phyloP scores from a whole-genome alignment of 352 stramenopile genomes.

The Phytophthora podocarpi region DNA sequence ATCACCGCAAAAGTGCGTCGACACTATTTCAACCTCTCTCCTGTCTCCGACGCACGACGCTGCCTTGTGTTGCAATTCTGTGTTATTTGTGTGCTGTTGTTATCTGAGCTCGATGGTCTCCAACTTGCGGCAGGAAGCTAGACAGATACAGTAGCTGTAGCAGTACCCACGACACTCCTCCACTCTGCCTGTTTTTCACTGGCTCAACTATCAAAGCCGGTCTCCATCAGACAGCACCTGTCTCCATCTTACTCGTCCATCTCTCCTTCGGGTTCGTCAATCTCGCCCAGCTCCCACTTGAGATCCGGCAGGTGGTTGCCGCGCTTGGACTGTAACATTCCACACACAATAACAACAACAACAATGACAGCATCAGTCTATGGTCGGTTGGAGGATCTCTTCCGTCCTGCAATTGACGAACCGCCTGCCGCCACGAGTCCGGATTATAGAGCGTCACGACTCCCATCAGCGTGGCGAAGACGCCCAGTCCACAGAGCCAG shows the following conservation, averaged over 20 bases:
- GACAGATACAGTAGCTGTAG: too few species aligned
- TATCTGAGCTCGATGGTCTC: slow-evolving; percentile 26
- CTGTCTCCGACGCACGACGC: background rate
- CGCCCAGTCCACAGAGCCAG: slow-evolving; percentile 59
- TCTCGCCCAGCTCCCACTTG: slow-evolving; percentile 82
- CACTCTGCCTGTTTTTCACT: background rate
- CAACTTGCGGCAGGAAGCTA: slow-evolving; percentile 11
- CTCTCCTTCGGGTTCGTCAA: slow-evolving; percentile 80
- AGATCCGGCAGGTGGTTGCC: slow-evolving; percentile 78
- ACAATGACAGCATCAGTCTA: background rate
- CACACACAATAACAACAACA: slow-evolving; percentile 16
- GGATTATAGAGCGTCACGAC: slow-evolving; percentile 84
- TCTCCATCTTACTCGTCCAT: slow-evolving; percentile 70
- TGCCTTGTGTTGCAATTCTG: slow-evolving; percentile 25
- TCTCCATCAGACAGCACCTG: slow-evolving; percentile 1
- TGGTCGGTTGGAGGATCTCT: background rate
- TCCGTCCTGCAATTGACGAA: slow-evolving; percentile 34
- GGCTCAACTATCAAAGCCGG: background rate
- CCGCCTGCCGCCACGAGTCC: slow-evolving; percentile 79
- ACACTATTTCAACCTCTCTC: background rate
- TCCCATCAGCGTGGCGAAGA: slow-evolving; percentile 72
- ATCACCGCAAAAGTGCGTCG: background rate
- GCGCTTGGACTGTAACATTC: slow-evolving; percentile 59
- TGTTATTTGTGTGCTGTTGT: slow-evolving; percentile 37
- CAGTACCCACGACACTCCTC: slow-evolving; percentile 11